A percentile compares a stretch with the other conserved stretches of the same genome.
These are phyloP conservation scores for Nannochloropsis gaditana DNA, from an alignment of 108 stramenopile genomes.

Conservation along the genomic window DNA sequence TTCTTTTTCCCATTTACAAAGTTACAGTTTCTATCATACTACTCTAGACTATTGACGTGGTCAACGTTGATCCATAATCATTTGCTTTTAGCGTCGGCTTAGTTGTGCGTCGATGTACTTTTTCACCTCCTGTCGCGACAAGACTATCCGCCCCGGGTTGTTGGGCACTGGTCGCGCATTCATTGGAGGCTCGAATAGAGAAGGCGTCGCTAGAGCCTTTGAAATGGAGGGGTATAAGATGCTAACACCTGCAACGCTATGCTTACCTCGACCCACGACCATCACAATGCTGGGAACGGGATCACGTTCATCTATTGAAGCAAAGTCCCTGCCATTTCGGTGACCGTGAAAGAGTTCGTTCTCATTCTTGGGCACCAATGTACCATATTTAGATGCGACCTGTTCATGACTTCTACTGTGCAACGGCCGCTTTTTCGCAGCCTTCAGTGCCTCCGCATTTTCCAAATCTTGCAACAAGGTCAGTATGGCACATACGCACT, in stretches of 20 bases:
- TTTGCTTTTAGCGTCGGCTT: neutral
- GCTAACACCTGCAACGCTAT: neutral
- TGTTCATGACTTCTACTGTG: neutral
- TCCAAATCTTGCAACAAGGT: constrained; percentile 9
- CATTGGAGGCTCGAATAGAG: neutral
- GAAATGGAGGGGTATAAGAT: neutral
- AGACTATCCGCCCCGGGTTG: neutral
- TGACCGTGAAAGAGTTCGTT: neutral
- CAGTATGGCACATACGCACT: neutral
- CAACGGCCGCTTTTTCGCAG: no score
- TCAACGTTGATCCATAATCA: neutral
- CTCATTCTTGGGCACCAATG: neutral
- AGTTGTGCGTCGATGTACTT: neutral
- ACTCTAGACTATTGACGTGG: neutral
- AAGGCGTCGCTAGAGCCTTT: neutral
- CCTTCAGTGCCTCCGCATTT: neutral
- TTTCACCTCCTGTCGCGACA: neutral
- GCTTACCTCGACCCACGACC: neutral
- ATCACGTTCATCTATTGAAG: neutral
- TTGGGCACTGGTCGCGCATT: neutral
- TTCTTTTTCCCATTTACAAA: neutral
- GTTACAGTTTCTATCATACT: neutral
- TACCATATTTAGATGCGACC: neutral
- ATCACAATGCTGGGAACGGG: neutral
- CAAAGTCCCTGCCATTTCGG: neutral